Conservation (phyloP, 2,329 filamentous ascomycete species). For the Ophiostoma perfectum region DNA sequence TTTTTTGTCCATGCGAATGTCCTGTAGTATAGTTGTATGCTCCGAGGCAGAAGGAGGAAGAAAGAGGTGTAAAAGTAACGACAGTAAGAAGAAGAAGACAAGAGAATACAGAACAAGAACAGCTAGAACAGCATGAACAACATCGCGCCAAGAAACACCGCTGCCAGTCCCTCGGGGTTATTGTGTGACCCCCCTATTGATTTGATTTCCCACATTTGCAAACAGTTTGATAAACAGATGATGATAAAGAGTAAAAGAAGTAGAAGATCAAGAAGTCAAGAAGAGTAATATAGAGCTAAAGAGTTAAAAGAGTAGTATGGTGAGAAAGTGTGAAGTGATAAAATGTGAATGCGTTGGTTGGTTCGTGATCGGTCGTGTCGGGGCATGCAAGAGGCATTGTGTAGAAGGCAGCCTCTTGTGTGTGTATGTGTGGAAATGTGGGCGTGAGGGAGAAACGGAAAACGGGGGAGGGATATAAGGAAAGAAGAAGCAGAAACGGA, state of each 20-base stretch:
- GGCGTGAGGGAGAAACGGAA: background rate
- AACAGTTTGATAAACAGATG: slow-evolving; percentile 29
- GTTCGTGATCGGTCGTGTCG: slow-evolving; percentile 37
- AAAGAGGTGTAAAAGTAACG: background rate
- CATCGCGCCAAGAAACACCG: slow-evolving; percentile 25
- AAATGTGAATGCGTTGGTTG: slow-evolving; percentile 27
- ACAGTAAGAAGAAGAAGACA: slow-evolving; percentile 10
- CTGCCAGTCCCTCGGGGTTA: slow-evolving; percentile 28
- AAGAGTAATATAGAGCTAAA: slow-evolving; percentile 27
- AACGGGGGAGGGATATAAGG: background rate
- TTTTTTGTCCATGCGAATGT: slow-evolving; percentile 20
- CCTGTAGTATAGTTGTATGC: slow-evolving; percentile 18
- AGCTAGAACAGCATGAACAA: slow-evolving; percentile 13
- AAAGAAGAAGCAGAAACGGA: background rate
- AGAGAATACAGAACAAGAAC: slow-evolving; percentile 3
- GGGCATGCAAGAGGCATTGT: slow-evolving; percentile 31
- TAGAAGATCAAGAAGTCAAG: slow-evolving; percentile 5
- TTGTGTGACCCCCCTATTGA: slow-evolving; percentile 27
- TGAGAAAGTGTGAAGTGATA: background rate
- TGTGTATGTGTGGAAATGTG: background rate
- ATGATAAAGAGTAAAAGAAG: background rate
- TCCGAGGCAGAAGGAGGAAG: background rate
- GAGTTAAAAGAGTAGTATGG: slow-evolving; percentile 6
- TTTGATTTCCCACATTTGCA: slow-evolving; percentile 25
- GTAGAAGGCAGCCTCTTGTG: background rate